Conservation (phyloP, 179 eudicot genomes). For the Patellifolia procumbens region DNA sequence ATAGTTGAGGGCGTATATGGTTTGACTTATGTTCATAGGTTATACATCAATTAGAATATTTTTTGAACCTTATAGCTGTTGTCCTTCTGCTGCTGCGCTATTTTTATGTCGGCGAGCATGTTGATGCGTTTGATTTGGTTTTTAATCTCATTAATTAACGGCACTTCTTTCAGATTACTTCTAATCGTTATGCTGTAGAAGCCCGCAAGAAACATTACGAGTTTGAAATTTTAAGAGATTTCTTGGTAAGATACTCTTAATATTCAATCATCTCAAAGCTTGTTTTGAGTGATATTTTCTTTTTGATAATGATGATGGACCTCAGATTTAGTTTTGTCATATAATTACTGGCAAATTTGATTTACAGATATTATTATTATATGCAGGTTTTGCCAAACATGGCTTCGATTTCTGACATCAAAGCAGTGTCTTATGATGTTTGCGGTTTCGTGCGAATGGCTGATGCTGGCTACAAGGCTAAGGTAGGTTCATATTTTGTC, state of each 20-base stretch:
- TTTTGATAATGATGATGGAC: constrained; percentile 2
- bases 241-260: constrained; percentile 57
- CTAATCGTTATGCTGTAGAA: constrained; percentile 75
- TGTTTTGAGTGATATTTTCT: neutral
- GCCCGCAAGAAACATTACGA: constrained; percentile 91
- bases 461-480: constrained; percentile 66
- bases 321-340: constrained; percentile 13
- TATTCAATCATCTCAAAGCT: constrained; percentile 1
- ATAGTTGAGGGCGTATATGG: neutral
- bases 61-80: neutral
- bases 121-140: neutral
- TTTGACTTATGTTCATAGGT: neutral
- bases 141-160: neutral
- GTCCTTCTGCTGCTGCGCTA: neutral
- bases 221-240: constrained; percentile 64
- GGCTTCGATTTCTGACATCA: constrained; percentile 87
- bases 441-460: constrained; percentile 79
- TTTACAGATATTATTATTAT: constrained; percentile 12
- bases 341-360: constrained; percentile 15
- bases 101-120: neutral
- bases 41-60: neutral
- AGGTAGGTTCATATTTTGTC: constrained; percentile 48
- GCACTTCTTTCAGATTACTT: constrained; percentile 64
- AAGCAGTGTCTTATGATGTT: constrained; percentile 85
- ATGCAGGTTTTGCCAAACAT: constrained; percentile 91